A percentile compares a stretch with the other conserved stretches of the same genome.
Conservation (phyloP, 805 yeast species). For the Lachancea cidri region DNA sequence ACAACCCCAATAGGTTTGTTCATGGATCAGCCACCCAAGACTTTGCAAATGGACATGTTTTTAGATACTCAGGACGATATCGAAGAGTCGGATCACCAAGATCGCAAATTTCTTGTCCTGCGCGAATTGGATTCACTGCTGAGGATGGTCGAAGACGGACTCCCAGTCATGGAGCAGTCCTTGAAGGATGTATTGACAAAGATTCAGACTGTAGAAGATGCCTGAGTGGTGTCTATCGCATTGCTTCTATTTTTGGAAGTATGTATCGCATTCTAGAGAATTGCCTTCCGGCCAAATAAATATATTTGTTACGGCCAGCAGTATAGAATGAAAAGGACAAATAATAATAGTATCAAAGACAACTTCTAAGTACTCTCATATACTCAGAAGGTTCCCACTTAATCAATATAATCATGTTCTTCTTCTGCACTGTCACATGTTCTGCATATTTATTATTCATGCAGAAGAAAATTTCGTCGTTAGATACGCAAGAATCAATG, state of each 20-base stretch:
- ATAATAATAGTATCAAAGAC: too few relatives aligned
- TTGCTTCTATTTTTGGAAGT: neutral
- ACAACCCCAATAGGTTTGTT: slow-evolving; percentile 5
- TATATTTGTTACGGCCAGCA: too few relatives aligned
- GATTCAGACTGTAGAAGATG: neutral
- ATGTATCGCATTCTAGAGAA: too few relatives aligned
- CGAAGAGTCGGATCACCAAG: slow-evolving; percentile 14
- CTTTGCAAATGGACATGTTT: slow-evolving; percentile 25
- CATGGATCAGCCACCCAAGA: slow-evolving; percentile 28
- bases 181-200: slow-evolving; percentile 16
- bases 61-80: slow-evolving; percentile 21
- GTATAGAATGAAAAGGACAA: too few relatives aligned
- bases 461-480: too few relatives aligned
- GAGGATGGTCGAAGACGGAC: slow-evolving; percentile 27
- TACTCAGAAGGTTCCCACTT: too few relatives aligned
- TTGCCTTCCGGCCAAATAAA: too few relatives aligned
- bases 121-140: slow-evolving; percentile 26
- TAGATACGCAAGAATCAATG: neutral
- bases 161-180: slow-evolving; percentile 27
- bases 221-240: too few relatives aligned
- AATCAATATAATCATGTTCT: too few relatives aligned
- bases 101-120: slow-evolving; percentile 27
- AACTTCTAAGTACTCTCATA: too few relatives aligned
- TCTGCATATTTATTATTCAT: too few relatives aligned
- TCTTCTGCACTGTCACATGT: too few relatives aligned